Evolutionary conservation across 495 filamentous ascomycete genomes (phyloP).

Genomic region (Neurospora intermedia): DNA sequence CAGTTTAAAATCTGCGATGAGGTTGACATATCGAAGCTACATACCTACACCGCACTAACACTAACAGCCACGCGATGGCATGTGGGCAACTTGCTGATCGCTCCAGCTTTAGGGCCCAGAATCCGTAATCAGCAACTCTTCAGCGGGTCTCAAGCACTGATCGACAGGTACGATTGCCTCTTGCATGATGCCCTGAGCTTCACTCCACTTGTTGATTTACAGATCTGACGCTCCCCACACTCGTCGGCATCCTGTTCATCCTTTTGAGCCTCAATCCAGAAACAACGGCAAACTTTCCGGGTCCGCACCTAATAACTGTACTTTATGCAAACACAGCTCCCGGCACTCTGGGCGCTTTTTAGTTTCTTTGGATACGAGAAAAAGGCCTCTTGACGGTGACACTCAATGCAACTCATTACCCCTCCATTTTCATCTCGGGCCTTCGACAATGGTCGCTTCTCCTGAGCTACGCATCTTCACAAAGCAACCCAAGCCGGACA

Average conservation of each 20-base stretch:
- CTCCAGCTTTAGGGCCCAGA: background rate
- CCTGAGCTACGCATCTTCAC: background rate
- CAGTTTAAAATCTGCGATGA: background rate
- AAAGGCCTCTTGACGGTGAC: background rate
- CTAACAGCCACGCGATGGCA: background rate
- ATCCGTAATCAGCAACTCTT: background rate
- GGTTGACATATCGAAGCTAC: background rate
- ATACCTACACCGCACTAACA: background rate
- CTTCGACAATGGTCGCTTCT: background rate
- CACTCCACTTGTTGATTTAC: background rate
- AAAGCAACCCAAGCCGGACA: background rate
- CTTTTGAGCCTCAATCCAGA: background rate
- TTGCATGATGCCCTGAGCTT: background rate
- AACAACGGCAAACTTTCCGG: background rate
- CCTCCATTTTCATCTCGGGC: background rate
- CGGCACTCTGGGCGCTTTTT: background rate
- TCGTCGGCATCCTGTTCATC: background rate
- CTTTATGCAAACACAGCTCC: background rate
- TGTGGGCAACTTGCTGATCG: background rate
- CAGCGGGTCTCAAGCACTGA: background rate
- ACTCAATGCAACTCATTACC: background rate
- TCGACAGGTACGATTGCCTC: background rate
- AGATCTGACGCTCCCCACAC: background rate
- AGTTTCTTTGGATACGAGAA: background rate
- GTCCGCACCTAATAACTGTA: too few species aligned